phyloP scores from a whole-genome alignment of 768 basidiomycete species.

The Pleurotus ostreatus region DNA sequence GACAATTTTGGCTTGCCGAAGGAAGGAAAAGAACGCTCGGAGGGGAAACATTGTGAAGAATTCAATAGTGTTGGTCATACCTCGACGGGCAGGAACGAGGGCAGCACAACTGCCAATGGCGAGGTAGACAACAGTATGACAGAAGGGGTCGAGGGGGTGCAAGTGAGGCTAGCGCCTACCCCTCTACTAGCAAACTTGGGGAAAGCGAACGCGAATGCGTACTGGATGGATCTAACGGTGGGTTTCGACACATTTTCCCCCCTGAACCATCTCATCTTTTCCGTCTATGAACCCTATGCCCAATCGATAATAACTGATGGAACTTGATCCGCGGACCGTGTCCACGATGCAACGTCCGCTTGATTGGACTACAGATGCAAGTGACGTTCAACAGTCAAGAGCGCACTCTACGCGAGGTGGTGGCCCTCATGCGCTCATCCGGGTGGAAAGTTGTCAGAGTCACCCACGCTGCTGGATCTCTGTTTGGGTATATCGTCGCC shows the following conservation, averaged over 20 bases:
- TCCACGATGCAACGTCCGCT: not conserved
- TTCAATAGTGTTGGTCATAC: not conserved
- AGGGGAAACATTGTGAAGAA: not conserved
- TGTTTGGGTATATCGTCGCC: slow-evolving; percentile 71
- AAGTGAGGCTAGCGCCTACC: slow-evolving; percentile 47
- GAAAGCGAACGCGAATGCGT: slow-evolving; percentile 65
- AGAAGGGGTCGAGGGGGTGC: slow-evolving; percentile 46
- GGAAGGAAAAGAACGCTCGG: not conserved
- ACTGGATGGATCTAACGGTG: slow-evolving; percentile 70
- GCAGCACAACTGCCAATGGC: slow-evolving; percentile 10
- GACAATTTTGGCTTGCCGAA: slow-evolving; percentile 34
- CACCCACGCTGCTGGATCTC: slow-evolving; percentile 52
- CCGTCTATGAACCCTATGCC: not conserved
- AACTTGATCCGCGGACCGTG: not conserved
- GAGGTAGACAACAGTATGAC: slow-evolving; percentile 15
- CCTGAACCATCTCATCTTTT: slow-evolving; percentile 2
- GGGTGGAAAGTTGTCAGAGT: slow-evolving; percentile 63
- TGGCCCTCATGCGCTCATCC: slow-evolving; percentile 46
- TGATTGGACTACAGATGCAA: slow-evolving; percentile 51
- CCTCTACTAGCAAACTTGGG: slow-evolving; percentile 74
- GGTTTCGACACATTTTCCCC: slow-evolving; percentile 12
- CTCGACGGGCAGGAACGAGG: not conserved
- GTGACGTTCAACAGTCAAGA: slow-evolving; percentile 66
- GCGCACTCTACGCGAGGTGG: slow-evolving; percentile 62
- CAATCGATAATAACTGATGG: not conserved